Base-by-base conservation (phyloP, 129 eudicot species). In the Pulicaria dysenterica region DNA sequence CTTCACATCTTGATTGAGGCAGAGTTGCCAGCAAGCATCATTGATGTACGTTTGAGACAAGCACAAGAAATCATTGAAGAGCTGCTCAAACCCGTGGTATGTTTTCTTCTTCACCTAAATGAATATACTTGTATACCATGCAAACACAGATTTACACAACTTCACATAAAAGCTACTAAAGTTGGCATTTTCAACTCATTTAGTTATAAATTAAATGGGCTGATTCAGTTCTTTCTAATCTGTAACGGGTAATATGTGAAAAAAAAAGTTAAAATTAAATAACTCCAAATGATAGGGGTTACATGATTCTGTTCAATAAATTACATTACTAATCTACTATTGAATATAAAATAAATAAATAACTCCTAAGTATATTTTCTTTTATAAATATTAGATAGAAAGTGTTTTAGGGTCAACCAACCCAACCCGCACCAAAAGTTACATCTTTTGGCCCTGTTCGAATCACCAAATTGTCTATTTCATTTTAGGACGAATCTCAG, bases 51-150 rank as follows among this genome's bases (percentile, higher is more conserved):
- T 47, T 65, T 91, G 78, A 77, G 83, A 47, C 97, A 91, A 73
- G 91, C 97, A 11, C 81, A 80, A 54, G 91, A 85, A 73, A 87
- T 91, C 50, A 70, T 91, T 16, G 97, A 87, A 80, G 95, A 91
- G 56, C 80, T 91, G 65, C 91, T 91, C 31, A 89, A 82, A 76
- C 96, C 96, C 4, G 92, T 89, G 92, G 96, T 89, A 86, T 44
- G 76, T 65, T 58, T 65, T 70, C 57, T 68, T 58, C 50, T 31
- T 68, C 37, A 14, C 8, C 7, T 17, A 48, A 37, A 59, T 36
- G 15, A 39, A 12, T 50, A 11, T 39, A 38, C 24, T 53, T 64
- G 66, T 53, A 63, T 42, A 24, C 5, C 11, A 31, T 24, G 64
- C 43, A 44, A 15, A 6, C 37, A 12, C 39, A 39, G 31, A 24